These are phyloP conservation scores for Closterium sp. DNA, from an alignment of 139 green algal species.

Conservation along the genomic window DNA sequence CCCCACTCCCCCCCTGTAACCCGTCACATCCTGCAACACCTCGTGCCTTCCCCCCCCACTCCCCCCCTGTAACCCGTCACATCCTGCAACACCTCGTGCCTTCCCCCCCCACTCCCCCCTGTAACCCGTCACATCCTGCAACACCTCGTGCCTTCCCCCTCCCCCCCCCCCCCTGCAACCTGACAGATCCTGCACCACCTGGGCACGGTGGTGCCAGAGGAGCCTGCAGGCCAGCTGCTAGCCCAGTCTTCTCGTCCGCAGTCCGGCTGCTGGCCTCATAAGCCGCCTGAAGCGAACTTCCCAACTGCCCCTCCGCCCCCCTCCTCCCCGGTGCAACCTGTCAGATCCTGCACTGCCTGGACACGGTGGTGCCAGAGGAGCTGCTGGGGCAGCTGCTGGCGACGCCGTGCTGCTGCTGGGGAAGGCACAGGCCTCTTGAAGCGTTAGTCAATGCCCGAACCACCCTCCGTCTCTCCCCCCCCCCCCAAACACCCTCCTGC, in stretches of 20 bases:
- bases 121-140: too few relatives aligned
- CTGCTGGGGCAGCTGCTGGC: slow-evolving; percentile 36
- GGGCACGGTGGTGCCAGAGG: slow-evolving; percentile 35
- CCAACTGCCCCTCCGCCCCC: not conserved
- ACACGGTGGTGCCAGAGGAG: too few relatives aligned
- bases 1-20: too few relatives aligned
- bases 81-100: too few relatives aligned
- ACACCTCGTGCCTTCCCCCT: not conserved
- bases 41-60: too few relatives aligned
- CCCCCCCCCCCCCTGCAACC: slow-evolving; percentile 4
- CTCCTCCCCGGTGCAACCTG: too few relatives aligned
- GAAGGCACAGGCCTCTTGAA: not conserved
- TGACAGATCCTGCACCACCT: slow-evolving; percentile 38
- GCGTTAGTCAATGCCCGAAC: not conserved
- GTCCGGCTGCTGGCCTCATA: too few relatives aligned
- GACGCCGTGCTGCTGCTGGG: slow-evolving; percentile 5
- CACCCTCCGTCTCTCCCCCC: not conserved
- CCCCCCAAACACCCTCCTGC: slow-evolving; percentile 1
- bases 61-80: not conserved
- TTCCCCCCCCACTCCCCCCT: too few relatives aligned
- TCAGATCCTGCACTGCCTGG: slow-evolving; percentile 46
- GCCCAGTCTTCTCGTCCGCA: too few relatives aligned
- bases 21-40: too few relatives aligned
- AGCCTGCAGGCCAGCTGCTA: not conserved
- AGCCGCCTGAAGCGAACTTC: not conserved